Percentiles rank a stretch among this genome's conserved stretches.
phyloP scores from a whole-genome alignment of 805 yeast species.

The Candida dendrica region DNA sequence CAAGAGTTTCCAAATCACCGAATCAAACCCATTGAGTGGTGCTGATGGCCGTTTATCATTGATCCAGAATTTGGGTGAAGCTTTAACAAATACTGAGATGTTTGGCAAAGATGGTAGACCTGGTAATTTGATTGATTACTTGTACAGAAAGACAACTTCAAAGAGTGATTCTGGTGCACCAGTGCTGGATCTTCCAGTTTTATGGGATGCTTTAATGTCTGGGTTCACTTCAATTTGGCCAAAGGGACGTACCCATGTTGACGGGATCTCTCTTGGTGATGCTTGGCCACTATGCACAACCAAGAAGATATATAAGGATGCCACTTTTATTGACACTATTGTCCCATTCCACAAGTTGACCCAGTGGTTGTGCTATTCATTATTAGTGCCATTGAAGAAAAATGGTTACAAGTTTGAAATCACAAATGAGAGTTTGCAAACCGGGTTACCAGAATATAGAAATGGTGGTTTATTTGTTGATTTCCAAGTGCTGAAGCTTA shows the following conservation, averaged over 20 bases:
- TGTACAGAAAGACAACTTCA: conserved; percentile 19
- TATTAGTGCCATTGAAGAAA: conserved; percentile 42
- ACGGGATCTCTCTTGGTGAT: conserved; percentile 52
- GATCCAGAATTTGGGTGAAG: conserved; percentile 39
- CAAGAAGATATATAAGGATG: conserved; percentile 11
- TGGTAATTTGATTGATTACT: conserved; percentile 47
- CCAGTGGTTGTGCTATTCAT: conserved; percentile 61
- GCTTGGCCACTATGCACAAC: conserved; percentile 46
- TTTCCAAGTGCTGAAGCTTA: conserved; percentile 41
- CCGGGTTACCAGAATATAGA: conserved; percentile 82
- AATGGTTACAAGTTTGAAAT: conserved; percentile 49
- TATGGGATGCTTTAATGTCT: conserved; percentile 52
- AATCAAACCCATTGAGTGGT: conserved; percentile 44
- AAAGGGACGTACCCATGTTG: conserved; percentile 41
- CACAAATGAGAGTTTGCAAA: conserved; percentile 72
- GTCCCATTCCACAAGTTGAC: conserved; percentile 61
- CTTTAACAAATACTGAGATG: conserved; percentile 33
- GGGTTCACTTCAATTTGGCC: conserved; percentile 59
- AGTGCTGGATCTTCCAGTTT: conserved; percentile 32
- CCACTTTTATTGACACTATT: conserved; percentile 28
- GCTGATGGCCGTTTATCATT: conserved; percentile 45
- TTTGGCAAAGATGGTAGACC: conserved; percentile 44
- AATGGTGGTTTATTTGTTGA: conserved; percentile 62
- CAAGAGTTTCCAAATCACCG: conserved; percentile 40
- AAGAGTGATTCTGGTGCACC: conserved; percentile 3